These are phyloP conservation scores for Sporothrix luriei DNA, from an alignment of 2,329 filamentous ascomycete species.

Conservation along the genomic window DNA sequence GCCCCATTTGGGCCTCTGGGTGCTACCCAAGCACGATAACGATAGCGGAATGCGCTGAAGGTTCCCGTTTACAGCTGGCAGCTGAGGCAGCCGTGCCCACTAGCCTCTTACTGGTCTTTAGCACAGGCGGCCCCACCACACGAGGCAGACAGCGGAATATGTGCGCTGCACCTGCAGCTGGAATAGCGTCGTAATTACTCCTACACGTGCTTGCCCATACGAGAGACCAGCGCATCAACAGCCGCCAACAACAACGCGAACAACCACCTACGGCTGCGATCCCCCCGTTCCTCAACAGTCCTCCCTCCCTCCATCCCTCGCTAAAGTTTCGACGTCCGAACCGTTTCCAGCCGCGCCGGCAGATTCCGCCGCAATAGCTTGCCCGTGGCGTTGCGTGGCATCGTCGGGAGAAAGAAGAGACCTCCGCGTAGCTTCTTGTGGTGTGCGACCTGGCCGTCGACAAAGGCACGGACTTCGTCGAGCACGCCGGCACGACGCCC, in stretches of 20 bases:
- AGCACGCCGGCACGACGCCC: neutral
- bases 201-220: neutral
- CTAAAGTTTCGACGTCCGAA: conserved; percentile 12
- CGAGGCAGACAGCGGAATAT: no score
- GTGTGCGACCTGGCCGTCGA: neutral
- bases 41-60: neutral
- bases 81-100: neutral
- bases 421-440: conserved; percentile 20
- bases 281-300: neutral
- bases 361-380: conserved; percentile 24
- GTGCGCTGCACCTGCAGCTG: no score
- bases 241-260: neutral
- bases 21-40: neutral
- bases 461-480: neutral
- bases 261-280: neutral
- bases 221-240: neutral
- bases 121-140: no score
- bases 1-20: neutral
- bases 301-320: neutral
- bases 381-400: conserved; percentile 17
- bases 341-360: conserved; percentile 12
- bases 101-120: neutral
- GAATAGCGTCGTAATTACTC: neutral
- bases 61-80: neutral
- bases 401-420: neutral